Conservation (phyloP, 768 basidiomycete genomes). For the Psilocybe cubensis region DNA sequence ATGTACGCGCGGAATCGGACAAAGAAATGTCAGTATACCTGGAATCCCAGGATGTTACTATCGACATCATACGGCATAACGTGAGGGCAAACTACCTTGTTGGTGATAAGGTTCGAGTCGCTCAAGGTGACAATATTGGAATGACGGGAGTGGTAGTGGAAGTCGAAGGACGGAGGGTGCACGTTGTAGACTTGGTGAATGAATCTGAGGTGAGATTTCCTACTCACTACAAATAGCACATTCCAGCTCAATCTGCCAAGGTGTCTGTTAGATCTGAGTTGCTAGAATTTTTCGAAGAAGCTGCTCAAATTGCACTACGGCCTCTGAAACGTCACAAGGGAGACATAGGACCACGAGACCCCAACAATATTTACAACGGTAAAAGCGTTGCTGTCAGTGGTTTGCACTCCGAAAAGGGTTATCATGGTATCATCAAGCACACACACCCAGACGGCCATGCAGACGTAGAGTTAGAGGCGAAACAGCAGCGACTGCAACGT, state of each 20-base stretch:
- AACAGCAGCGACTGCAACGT: neutral
- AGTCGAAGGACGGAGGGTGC: neutral
- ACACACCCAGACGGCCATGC: neutral
- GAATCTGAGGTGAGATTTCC: neutral
- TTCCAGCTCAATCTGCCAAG: neutral
- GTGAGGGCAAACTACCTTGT: neutral
- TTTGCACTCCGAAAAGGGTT: neutral
- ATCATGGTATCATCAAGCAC: neutral
- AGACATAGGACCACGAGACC: neutral
- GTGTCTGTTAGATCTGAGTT: neutral
- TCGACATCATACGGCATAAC: neutral
- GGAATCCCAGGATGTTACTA: neutral
- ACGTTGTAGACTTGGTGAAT: neutral
- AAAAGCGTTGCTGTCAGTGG: neutral
- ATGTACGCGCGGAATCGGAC: neutral
- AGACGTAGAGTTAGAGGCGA: neutral
- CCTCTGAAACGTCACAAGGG: neutral
- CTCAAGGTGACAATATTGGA: neutral
- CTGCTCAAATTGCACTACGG: neutral
- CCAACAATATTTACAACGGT: neutral
- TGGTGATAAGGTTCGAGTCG: conserved; percentile 2
- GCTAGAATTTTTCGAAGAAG: neutral
- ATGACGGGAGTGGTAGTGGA: neutral
- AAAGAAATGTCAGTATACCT: neutral
- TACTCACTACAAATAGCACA: neutral